Conservation (phyloP, 2,329 filamentous ascomycete genomes). For the Alternaria sp. region DNA sequence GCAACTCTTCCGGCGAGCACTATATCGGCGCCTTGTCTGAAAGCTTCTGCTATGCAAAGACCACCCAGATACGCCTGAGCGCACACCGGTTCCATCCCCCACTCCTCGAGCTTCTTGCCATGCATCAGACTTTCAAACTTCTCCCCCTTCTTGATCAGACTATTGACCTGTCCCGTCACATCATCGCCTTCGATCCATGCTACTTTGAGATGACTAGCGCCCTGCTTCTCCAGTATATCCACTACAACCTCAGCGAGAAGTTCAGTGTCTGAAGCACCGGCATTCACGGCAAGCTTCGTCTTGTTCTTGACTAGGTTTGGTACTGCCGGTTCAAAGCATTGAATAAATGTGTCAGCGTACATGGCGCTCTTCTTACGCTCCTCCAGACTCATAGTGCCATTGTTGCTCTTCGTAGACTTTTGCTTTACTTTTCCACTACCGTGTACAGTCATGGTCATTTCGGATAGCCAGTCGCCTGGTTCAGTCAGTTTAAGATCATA, state of each 20-base stretch:
- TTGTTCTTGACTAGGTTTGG: constrained; percentile 29
- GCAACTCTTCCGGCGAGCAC: constrained; percentile 44
- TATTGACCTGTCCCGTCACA: constrained; percentile 42
- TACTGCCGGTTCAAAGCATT: constrained; percentile 51
- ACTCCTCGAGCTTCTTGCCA: constrained; percentile 49
- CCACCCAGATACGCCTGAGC: constrained; percentile 26
- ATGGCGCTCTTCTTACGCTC: constrained; percentile 37
- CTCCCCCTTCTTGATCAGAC: constrained; percentile 45
- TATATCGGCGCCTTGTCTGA: constrained; percentile 39
- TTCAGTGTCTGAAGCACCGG: constrained; percentile 62
- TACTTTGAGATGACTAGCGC: constrained; percentile 30
- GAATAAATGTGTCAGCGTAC: constrained; percentile 56
- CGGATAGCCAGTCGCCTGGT: constrained; percentile 38
- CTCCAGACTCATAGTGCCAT: constrained; percentile 53
- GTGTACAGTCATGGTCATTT: constrained; percentile 42
- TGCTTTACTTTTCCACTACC: constrained; percentile 46
- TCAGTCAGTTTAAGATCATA: background rate
- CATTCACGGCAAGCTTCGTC: constrained; percentile 61
- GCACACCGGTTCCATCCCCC: constrained; percentile 38
- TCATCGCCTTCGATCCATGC: constrained; percentile 32
- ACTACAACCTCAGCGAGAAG: constrained; percentile 33
- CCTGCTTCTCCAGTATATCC: constrained; percentile 17
- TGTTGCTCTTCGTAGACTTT: constrained; percentile 27
- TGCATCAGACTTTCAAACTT: constrained; percentile 52
- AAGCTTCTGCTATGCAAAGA: constrained; percentile 36